Conservation (phyloP, 495 filamentous ascomycete species). For the Niebla homalea region DNA sequence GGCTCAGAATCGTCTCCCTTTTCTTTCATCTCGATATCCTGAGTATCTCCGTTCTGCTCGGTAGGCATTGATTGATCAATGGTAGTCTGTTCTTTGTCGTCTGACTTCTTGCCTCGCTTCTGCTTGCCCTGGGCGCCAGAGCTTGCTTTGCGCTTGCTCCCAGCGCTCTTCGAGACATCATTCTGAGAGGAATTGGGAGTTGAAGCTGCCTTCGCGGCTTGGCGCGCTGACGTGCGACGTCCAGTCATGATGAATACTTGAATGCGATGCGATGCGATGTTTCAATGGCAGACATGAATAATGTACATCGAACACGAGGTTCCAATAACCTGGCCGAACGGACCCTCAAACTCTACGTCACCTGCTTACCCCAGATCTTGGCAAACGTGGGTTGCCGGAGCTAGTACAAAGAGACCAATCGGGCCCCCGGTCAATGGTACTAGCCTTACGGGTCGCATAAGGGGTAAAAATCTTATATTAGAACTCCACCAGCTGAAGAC, state of each 20-base stretch:
- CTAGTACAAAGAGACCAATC: too few relatives aligned
- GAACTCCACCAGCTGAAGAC: too few relatives aligned
- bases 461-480: too few relatives aligned
- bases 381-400: not conserved
- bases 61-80: constrained; percentile 16
- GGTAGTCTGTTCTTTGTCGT: constrained; percentile 15
- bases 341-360: too few relatives aligned
- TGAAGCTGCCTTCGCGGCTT: constrained; percentile 12
- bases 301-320: not conserved
- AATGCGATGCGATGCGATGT: not conserved
- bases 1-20: not conserved
- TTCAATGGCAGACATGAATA: not conserved
- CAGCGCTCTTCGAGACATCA: constrained; percentile 8
- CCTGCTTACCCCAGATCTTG: not conserved
- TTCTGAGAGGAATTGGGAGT: constrained; percentile 11
- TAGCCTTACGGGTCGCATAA: too few relatives aligned
- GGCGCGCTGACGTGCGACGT: constrained; percentile 14
- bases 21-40: constrained; percentile 15
- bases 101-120: constrained; percentile 17
- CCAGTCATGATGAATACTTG: constrained; percentile 7
- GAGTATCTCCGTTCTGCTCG: constrained; percentile 3
- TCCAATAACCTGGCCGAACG: not conserved
- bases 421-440: too few relatives aligned
- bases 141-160: constrained; percentile 16
- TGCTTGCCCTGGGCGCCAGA: constrained; percentile 5